Evolutionary conservation across 2,329 filamentous ascomycete genomes (phyloP), one percentile per base, ranked within the genome.

Genomic region (Dactylellina leptospora): DNA sequence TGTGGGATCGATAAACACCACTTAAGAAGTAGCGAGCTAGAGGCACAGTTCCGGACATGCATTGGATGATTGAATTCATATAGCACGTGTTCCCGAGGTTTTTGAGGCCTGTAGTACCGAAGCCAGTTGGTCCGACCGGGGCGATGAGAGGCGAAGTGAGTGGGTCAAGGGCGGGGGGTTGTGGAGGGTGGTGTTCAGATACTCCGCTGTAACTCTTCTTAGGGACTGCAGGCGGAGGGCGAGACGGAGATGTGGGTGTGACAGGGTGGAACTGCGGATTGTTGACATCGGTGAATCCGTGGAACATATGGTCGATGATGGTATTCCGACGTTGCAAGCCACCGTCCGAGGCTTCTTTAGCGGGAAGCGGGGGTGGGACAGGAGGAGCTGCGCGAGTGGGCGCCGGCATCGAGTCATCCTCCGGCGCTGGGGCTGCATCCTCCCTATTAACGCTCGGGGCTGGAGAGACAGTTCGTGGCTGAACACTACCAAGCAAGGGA

Each of bases 11-110:
- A 80, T 91, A 93, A 70, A 88, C 85, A 70, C 88, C 85, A 55
- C 86, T 84, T 54, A 97, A 80, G 80, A 99, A 99, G 80, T 96
- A 99, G 77, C 93, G 88, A 8, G 92, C 93, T 74, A 99, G 82
- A 79, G 99, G 95, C 78, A 97, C 91, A 0, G 97, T 92, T 76
- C 92, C 96, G 55, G 93, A 88, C 61, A 99, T 87, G 79, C 95
- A 99, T 79, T 99, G 95, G 59, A 99, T 83, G 13, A 95, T 96
- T n/a, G 95, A 96, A 80, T 97, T 97, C 93, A 97, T 97, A 81
- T 99, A 99, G 81, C 95, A 99, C 0, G 95, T 97, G 78, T 99
- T 99, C 51, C 95, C 95, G 8, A 99, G 82, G 78, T 99, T 99
- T 75, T 87, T 87, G 56, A 99, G 82, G 36, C 95, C 95, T 30